Evolutionary conservation across 1,139 yeast species (phyloP).

Genomic region (Debaryomyces coudertii): DNA sequence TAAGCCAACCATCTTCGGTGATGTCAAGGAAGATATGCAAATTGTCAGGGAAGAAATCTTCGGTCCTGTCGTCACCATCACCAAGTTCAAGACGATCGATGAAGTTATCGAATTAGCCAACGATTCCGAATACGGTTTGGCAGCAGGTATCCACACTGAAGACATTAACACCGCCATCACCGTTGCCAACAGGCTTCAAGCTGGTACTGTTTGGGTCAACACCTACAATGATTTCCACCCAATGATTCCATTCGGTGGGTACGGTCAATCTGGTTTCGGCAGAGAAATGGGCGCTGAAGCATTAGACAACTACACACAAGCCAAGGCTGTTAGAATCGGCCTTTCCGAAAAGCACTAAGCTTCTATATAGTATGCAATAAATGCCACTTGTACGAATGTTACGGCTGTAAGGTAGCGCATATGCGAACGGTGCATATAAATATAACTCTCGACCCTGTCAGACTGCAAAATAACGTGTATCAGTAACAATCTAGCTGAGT

Average conservation of each 20-base stretch:
- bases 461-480: background rate
- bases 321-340: slow-evolving; percentile 71
- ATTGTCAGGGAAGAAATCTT: slow-evolving; percentile 84
- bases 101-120: slow-evolving; percentile 74
- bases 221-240: slow-evolving; percentile 84
- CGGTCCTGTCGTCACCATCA: slow-evolving; percentile 80
- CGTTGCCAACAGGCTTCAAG: slow-evolving; percentile 67
- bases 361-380: background rate
- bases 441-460: background rate
- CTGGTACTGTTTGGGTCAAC: slow-evolving; percentile 88
- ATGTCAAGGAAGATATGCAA: slow-evolving; percentile 65
- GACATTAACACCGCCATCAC: slow-evolving; percentile 69
- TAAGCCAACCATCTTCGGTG: slow-evolving; percentile 78
- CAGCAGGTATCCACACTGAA: slow-evolving; percentile 77
- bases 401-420: background rate
- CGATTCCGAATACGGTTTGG: slow-evolving; percentile 77
- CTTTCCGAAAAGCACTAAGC: slow-evolving; percentile 11
- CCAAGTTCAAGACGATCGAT: slow-evolving; percentile 72
- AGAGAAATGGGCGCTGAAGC: slow-evolving; percentile 91
- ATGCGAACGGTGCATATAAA: background rate
- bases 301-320: slow-evolving; percentile 79
- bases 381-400: background rate
- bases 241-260: slow-evolving; percentile 85
- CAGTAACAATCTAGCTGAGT: too few relatives aligned
- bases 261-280: slow-evolving; percentile 85